Percentiles rank a stretch among this genome's conserved stretches.
These are phyloP conservation scores for Helianthus tuberosus DNA, from an alignment of 129 eudicot species.

Conservation along the genomic window DNA sequence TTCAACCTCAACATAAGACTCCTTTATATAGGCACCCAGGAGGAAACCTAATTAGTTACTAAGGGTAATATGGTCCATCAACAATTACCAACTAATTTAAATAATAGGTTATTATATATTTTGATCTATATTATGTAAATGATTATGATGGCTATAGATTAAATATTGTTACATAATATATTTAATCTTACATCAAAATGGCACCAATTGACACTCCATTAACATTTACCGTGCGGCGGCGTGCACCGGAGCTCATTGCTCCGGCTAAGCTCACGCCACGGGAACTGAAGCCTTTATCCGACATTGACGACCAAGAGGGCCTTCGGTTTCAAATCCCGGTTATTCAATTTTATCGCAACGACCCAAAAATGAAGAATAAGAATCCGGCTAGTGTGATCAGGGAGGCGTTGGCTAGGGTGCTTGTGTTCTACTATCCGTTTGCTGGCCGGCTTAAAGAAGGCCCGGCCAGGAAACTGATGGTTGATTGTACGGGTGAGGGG, in stretches of 20 bases:
- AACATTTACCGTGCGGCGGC: slow-evolving; percentile 49
- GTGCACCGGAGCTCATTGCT: slow-evolving; percentile 47
- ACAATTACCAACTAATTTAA: too few species aligned
- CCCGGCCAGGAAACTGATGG: slow-evolving; percentile 59
- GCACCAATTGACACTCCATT: slow-evolving; percentile 25
- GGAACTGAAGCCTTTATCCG: slow-evolving; percentile 67
- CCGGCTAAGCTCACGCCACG: slow-evolving; percentile 62
- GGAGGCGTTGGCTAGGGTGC: slow-evolving; percentile 56
- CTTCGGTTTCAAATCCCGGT: slow-evolving; percentile 82
- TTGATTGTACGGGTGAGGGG: slow-evolving; percentile 76
- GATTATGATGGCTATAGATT: too few species aligned
- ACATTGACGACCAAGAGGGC: slow-evolving; percentile 86
- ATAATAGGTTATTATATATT: too few species aligned
- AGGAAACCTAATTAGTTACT: too few species aligned
- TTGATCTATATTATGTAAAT: too few species aligned
- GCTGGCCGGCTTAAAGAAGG: slow-evolving; percentile 73
- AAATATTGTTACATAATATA: too few species aligned
- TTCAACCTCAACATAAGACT: too few species aligned
- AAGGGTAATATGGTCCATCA: too few species aligned
- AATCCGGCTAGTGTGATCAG: slow-evolving; percentile 58
- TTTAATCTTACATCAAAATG: too few species aligned
- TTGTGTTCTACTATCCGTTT: slow-evolving; percentile 82
- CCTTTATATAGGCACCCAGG: too few species aligned
- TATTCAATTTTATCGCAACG: slow-evolving; percentile 52
- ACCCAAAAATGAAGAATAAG: slow-evolving; percentile 31